These are phyloP conservation scores for Dioscorea dumetorum DNA, from an alignment of 106 monocot species.

Conservation along the genomic window DNA sequence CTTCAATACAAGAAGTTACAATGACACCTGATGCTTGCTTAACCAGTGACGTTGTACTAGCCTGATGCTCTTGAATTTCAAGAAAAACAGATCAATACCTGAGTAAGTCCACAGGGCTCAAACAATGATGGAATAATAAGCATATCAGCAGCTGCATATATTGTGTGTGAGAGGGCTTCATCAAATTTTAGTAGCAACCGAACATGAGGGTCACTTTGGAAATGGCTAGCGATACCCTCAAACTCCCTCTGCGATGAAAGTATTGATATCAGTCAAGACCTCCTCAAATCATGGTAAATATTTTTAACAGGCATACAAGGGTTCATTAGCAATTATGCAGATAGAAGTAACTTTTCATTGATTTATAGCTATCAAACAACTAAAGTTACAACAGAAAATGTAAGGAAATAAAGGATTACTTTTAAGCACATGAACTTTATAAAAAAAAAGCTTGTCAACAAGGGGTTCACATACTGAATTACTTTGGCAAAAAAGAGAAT, in stretches of 20 bases:
- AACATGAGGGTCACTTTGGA: conserved; percentile 52
- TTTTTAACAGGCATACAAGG: too few relatives aligned
- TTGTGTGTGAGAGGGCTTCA: conserved; percentile 76
- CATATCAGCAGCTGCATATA: conserved; percentile 89
- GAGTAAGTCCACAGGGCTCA: conserved; percentile 97
- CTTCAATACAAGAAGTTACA: too few relatives aligned
- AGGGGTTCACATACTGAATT: background rate
- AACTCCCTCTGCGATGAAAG: conserved; percentile 62
- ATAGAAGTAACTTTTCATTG: too few relatives aligned
- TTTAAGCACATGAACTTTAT: too few relatives aligned
- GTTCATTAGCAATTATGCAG: too few relatives aligned
- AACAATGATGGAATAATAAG: conserved; percentile 86
- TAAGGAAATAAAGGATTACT: too few relatives aligned
- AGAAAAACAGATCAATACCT: conserved; percentile 34
- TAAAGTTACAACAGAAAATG: too few relatives aligned
- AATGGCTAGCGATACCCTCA: conserved; percentile 73
- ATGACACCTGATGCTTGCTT: too few relatives aligned
- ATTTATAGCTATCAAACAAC: too few relatives aligned
- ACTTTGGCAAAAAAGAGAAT: background rate
- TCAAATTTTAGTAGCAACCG: conserved; percentile 77
- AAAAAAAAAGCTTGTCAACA: background rate
- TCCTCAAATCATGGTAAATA: too few relatives aligned
- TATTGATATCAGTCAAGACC: background rate
- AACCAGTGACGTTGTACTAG: too few relatives aligned
- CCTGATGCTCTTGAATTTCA: background rate